Percentiles rank a stretch among this genome's conserved stretches.
Conservation (phyloP, 768 basidiomycete species). For the Lyophyllum atratum region DNA sequence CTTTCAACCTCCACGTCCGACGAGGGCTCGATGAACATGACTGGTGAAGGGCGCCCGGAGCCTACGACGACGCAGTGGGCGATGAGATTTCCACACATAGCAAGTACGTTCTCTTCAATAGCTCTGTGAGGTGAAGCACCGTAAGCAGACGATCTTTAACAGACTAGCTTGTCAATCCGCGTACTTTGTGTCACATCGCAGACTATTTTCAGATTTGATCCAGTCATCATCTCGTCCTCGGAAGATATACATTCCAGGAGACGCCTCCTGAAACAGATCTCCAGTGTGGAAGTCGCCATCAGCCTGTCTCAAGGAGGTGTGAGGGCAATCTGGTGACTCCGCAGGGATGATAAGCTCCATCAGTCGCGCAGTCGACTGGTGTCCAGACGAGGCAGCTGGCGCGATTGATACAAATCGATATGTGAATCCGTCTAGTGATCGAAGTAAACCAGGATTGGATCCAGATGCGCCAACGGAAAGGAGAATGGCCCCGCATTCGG, state of each 20-base stretch:
- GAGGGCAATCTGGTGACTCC: slow-evolving; percentile 61
- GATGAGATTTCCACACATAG: slow-evolving; percentile 65
- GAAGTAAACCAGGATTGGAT: slow-evolving; percentile 52
- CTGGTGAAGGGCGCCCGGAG: slow-evolving; percentile 72
- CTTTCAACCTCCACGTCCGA: slow-evolving; percentile 52
- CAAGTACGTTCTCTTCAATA: slow-evolving; percentile 76
- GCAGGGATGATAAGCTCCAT: slow-evolving; percentile 61
- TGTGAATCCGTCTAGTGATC: slow-evolving; percentile 58
- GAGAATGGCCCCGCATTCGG: slow-evolving; percentile 77
- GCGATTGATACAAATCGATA: slow-evolving; percentile 68
- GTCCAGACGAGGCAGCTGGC: slow-evolving; percentile 37
- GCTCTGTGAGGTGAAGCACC: slow-evolving; percentile 40
- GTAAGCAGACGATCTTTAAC: slow-evolving; percentile 6
- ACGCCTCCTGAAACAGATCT: slow-evolving; percentile 60
- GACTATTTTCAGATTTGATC: slow-evolving; percentile 70
- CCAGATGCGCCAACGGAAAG: slow-evolving; percentile 57
- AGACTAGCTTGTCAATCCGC: slow-evolving; percentile 22
- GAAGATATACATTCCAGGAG: slow-evolving; percentile 51
- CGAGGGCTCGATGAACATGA: slow-evolving; percentile 70
- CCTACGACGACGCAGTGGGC: slow-evolving; percentile 79
- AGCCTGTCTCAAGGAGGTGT: slow-evolving; percentile 45
- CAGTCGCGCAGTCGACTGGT: slow-evolving; percentile 49
- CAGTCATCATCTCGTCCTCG: slow-evolving; percentile 71
- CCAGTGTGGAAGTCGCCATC: slow-evolving; percentile 73
- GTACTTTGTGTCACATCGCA: slow-evolving; percentile 69